phyloP scores from a whole-genome alignment of 345 rosid species.

The Moricandia arvensis region DNA sequence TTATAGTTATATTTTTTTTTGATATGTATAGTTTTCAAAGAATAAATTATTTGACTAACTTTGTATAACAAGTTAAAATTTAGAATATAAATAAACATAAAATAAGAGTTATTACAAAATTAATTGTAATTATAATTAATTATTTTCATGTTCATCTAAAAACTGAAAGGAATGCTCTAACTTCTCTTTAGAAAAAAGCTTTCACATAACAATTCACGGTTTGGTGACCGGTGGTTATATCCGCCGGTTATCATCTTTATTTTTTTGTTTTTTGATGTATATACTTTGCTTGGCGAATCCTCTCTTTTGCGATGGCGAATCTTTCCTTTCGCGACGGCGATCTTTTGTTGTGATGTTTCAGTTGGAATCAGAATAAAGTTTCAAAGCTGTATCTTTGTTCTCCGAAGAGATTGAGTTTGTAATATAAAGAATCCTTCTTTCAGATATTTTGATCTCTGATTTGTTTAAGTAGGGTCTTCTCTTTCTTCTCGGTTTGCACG shows the following conservation, averaged over 20 bases:
- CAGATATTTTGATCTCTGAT: background rate
- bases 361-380: background rate
- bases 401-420: background rate
- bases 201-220: background rate
- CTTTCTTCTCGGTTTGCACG: background rate
- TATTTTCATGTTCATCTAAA: too few species aligned
- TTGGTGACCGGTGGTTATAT: background rate
- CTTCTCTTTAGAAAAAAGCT: background rate
- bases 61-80: too few species aligned
- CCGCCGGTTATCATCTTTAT: background rate
- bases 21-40: too few species aligned
- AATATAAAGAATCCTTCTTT: background rate
- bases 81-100: too few species aligned
- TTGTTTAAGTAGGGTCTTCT: background rate
- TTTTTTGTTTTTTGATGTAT: background rate
- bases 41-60: too few species aligned
- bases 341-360: background rate
- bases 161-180: too few species aligned
- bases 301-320: background rate
- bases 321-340: background rate
- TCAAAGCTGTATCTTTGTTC: background rate
- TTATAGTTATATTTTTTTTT: too few species aligned
- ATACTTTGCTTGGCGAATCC: background rate
- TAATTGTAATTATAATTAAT: too few species aligned
- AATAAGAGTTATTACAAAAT: too few species aligned